These are phyloP conservation scores for Suhomyces pyralidae DNA, from an alignment of 805 yeast species.

Conservation along the genomic window DNA sequence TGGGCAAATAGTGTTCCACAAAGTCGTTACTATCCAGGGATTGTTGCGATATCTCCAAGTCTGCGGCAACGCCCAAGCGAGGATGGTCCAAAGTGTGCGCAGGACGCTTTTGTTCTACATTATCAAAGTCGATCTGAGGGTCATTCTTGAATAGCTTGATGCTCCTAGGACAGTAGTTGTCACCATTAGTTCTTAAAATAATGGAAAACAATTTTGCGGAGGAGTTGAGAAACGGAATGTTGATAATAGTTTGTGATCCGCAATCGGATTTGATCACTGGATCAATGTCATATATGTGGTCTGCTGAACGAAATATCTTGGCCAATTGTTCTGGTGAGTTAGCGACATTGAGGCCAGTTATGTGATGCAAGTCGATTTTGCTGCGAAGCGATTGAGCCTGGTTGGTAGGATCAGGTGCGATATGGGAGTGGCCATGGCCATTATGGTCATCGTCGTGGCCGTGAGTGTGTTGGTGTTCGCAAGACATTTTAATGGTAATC, in stretches of 20 bases:
- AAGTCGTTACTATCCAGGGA: constrained; percentile 46
- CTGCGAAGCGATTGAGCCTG: constrained; percentile 63
- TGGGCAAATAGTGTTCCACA: constrained; percentile 79
- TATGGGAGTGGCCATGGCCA: constrained; percentile 28
- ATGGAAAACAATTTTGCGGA: constrained; percentile 72
- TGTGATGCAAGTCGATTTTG: constrained; percentile 56
- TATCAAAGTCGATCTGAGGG: constrained; percentile 69
- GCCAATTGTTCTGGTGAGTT: constrained; percentile 49
- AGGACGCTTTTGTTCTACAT: constrained; percentile 47
- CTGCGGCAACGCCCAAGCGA: constrained; percentile 47
- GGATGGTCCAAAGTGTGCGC: constrained; percentile 62
- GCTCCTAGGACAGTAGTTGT: constrained; percentile 62
- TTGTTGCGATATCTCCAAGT: constrained; percentile 31
- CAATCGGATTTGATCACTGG: constrained; percentile 63
- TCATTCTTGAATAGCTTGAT: constrained; percentile 74
- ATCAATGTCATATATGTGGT: constrained; percentile 46
- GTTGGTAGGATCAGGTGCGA: constrained; percentile 69
- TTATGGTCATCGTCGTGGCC: constrained; percentile 35
- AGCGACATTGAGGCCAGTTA: constrained; percentile 62
- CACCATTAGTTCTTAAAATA: constrained; percentile 62
- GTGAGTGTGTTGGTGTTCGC: constrained; percentile 25
- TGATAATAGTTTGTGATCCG: constrained; percentile 74
- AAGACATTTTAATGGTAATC: constrained; percentile 14
- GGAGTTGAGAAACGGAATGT: constrained; percentile 73
- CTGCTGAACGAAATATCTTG: constrained; percentile 52